Conservation (phyloP, 2,329 filamentous ascomycete genomes). For the Venturia pyrina region DNA sequence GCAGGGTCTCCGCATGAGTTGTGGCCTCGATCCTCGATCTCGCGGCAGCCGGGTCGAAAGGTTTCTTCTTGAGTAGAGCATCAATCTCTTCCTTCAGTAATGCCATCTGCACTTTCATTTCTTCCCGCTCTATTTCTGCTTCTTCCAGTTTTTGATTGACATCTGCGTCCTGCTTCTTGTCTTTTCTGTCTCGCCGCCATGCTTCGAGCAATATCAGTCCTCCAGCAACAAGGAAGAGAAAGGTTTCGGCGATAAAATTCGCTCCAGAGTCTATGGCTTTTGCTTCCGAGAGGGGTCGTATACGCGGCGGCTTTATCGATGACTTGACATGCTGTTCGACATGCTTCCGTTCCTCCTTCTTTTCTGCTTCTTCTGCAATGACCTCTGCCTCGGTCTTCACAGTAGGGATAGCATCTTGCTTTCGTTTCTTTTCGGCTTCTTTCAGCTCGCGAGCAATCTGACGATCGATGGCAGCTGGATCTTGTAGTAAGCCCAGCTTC, state of each 20-base stretch:
- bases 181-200: slow-evolving; percentile 51
- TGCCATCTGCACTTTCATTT: slow-evolving; percentile 30
- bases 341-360: slow-evolving; percentile 37
- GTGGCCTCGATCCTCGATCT: neutral
- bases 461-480: slow-evolving; percentile 44
- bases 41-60: slow-evolving; percentile 3
- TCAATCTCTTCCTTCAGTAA: slow-evolving; percentile 25
- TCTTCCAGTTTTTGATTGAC: slow-evolving; percentile 49
- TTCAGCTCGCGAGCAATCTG: slow-evolving; percentile 44
- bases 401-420: slow-evolving; percentile 42
- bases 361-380: slow-evolving; percentile 44
- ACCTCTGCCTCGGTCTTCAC: slow-evolving; percentile 53
- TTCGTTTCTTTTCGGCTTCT: slow-evolving; percentile 44
- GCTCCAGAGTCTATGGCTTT: slow-evolving; percentile 61
- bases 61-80: slow-evolving; percentile 7
- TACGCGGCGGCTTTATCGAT: slow-evolving; percentile 37
- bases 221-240: slow-evolving; percentile 55
- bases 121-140: slow-evolving; percentile 39
- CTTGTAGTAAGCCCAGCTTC: slow-evolving; percentile 54
- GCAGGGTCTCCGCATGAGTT: neutral
- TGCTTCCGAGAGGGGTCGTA: slow-evolving; percentile 54
- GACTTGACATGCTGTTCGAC: slow-evolving; percentile 33
- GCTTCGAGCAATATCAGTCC: slow-evolving; percentile 53
- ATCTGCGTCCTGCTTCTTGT: slow-evolving; percentile 48
- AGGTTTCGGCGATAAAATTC: slow-evolving; percentile 58